Base-by-base conservation (phyloP, 2,329 filamentous ascomycete species). In the Ceratocystis variospora region DNA sequence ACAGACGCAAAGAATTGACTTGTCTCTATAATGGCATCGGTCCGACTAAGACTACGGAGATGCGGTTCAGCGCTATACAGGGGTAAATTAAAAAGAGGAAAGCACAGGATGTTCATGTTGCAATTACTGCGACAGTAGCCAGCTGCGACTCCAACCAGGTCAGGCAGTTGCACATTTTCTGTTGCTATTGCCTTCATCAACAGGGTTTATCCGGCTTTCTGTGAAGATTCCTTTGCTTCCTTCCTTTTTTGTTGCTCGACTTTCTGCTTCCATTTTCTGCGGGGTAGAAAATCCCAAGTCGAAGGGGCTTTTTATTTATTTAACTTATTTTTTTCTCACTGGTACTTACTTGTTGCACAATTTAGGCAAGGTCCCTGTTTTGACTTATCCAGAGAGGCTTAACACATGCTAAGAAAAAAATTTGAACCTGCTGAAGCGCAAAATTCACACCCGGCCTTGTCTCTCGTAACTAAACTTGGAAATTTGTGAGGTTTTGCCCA, bases 41-140 rank as follows among this genome's bases (percentile, higher is more conserved):
- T 25, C 55, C 55, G 55, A 59, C 55, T 59, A 10, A 59, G 55
- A 10, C 55, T 3, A 33, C 5, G 28, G 31, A 33, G 31, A 37
- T 59, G 31, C 5, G 3, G 55, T 59, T 31, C 17, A 19, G n/a
- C n/a, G 5, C 19, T 5, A 53, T 53, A 2, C 19, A 53, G 19
- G 50, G 17, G 28, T 8, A 37, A 31, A 59, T 33, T 59, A 10
- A 33, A 59, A 59, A 59, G 17, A 59, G 55, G 55, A 59, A 59
- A 33, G 55, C 55, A 37, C 55, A 59, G 28, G n/a, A 59, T 59
- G 25, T 33, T 41, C 6, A 59, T 33, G 55, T 59, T 59, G 55
- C 55, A 59, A n/a, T 33, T 33, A 22, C 55, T 59, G 28, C 22
- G 19, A 59, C 53, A 31, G 22, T 31, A 57, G 6, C 15, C 53